phyloP scores from a whole-genome alignment of 768 basidiomycete genomes.

The Royoungia palumana region DNA sequence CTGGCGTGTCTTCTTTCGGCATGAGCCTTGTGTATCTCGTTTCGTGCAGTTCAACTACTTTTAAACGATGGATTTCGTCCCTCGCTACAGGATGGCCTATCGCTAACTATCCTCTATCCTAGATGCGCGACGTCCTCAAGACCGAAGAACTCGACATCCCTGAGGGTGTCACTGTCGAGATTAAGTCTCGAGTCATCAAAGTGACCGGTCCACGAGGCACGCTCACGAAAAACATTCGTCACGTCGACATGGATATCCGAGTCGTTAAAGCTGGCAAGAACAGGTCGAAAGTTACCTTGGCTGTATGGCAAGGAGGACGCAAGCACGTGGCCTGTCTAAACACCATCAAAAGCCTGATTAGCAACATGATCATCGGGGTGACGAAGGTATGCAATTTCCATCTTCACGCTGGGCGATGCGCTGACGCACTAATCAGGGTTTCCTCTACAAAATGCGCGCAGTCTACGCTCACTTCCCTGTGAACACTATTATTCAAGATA shows the following conservation, averaged over 20 bases:
- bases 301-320: conserved; percentile 96
- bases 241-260: conserved; percentile 92
- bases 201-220: conserved; percentile 93
- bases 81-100: conserved; percentile 29
- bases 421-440: conserved; percentile 58
- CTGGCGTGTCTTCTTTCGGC: neutral
- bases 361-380: conserved; percentile 97
- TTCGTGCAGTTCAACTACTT: neutral
- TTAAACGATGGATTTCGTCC: conserved; percentile 39
- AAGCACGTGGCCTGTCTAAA: conserved; percentile 99
- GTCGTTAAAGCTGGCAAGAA: conserved; percentile 69
- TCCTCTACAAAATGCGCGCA: conserved; percentile 99
- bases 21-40: neutral
- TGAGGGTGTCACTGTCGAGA: conserved; percentile 74
- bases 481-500: conserved; percentile 91
- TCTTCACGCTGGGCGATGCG: neutral
- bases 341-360: conserved; percentile 91
- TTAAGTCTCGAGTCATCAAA: conserved; percentile 90
- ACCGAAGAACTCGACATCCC: conserved; percentile 92
- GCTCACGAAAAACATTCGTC: conserved; percentile 87
- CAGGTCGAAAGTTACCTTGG: conserved; percentile 73
- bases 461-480: conserved; percentile 99
- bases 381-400: conserved; percentile 62
- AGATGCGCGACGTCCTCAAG: conserved; percentile 93
- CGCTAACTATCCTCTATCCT: conserved; percentile 23